phyloP scores from a whole-genome alignment of 1,284 basidiomycete genomes.

The Ganoderma lingzhi region DNA sequence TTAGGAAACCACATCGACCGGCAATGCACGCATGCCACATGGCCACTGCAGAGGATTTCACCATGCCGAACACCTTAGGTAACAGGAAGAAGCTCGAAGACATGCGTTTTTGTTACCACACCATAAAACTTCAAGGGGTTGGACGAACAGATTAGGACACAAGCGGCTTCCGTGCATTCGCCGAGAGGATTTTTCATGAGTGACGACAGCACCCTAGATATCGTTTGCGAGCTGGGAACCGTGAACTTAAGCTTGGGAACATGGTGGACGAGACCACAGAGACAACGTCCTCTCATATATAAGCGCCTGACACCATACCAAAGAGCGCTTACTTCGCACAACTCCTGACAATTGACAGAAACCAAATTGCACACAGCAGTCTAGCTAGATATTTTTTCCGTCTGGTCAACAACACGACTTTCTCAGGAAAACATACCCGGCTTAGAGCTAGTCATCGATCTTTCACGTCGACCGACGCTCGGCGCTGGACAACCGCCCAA shows the following conservation, averaged over 20 bases:
- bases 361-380: background rate
- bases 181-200: background rate
- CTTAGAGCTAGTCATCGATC: background rate
- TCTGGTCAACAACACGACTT: background rate
- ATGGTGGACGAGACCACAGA: background rate
- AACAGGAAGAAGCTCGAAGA: constrained; percentile 1
- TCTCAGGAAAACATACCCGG: background rate
- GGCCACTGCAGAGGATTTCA: background rate
- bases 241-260: background rate
- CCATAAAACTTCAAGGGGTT: constrained; percentile 8
- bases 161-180: background rate
- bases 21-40: background rate
- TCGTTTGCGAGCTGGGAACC: background rate
- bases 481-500: background rate
- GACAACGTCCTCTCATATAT: background rate
- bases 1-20: background rate
- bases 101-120: background rate
- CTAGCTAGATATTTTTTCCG: background rate
- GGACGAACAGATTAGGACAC: background rate
- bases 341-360: background rate
- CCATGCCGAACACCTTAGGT: constrained; percentile 4
- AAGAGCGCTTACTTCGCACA: background rate
- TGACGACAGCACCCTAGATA: background rate
- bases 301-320: background rate
- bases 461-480: background rate